Conservation (phyloP, 352 stramenopile genomes). For the Pythium aristosporum region DNA sequence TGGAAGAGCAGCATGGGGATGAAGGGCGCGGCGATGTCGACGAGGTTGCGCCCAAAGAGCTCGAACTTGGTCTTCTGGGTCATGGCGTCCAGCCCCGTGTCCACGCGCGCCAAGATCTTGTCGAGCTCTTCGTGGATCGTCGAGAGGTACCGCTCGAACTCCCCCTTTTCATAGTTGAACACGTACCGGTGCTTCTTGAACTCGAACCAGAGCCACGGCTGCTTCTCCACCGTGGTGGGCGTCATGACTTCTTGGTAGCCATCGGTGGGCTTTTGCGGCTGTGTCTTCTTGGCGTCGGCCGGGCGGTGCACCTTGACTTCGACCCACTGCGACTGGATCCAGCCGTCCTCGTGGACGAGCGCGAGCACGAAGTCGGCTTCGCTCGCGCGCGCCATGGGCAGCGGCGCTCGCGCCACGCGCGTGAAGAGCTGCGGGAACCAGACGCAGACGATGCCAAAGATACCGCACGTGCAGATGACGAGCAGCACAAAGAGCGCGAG, state of each 20-base stretch:
- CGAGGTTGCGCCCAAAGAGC: too few relatives aligned
- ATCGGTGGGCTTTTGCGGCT: not conserved
- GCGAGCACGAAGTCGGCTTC: conserved; percentile 54
- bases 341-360: conserved; percentile 34
- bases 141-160: too few relatives aligned
- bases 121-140: too few relatives aligned
- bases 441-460: conserved; percentile 39
- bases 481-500: conserved; percentile 37
- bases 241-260: not conserved
- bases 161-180: too few relatives aligned
- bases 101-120: too few relatives aligned
- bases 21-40: too few relatives aligned
- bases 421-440: conserved; percentile 76
- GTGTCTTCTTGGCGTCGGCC: not conserved
- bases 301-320: not conserved
- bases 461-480: conserved; percentile 23
- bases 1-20: too few relatives aligned
- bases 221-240: too few relatives aligned
- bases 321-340: not conserved
- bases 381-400: conserved; percentile 24
- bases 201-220: too few relatives aligned
- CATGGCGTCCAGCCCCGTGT: too few relatives aligned
- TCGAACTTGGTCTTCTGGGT: too few relatives aligned
- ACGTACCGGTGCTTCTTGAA: too few relatives aligned
- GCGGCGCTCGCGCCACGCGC: conserved; percentile 31